Evolutionary conservation across 2,329 filamentous ascomycete species (phyloP).

Genomic region (Emericellopsis cladophorae): DNA sequence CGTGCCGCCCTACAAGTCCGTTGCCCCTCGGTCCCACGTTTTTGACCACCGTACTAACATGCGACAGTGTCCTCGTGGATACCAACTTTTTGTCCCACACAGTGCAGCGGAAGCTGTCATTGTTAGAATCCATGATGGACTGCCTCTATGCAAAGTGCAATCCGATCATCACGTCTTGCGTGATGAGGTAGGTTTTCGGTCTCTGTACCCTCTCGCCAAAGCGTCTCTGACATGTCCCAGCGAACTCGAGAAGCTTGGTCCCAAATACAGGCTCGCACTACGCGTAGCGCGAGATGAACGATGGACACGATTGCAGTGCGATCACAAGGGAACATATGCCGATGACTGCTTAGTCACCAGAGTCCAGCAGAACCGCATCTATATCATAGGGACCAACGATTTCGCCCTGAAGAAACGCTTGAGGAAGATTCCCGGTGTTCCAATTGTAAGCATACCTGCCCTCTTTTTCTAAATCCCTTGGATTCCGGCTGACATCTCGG

Average conservation of each 20-base stretch:
- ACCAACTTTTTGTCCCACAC: conserved; percentile 89
- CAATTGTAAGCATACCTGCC: conserved; percentile 3
- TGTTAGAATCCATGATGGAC: conserved; percentile 87
- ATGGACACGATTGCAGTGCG: conserved; percentile 76
- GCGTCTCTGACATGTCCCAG: conserved; percentile 10
- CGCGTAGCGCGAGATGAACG: conserved; percentile 80
- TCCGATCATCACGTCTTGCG: conserved; percentile 69
- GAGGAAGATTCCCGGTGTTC: conserved; percentile 48
- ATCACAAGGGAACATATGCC: conserved; percentile 73
- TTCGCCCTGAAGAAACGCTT: conserved; percentile 71
- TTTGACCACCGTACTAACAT: too few relatives aligned
- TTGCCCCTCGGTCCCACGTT: not conserved
- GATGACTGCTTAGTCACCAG: conserved; percentile 76
- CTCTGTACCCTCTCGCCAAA: too few relatives aligned
- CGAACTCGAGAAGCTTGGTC: conserved; percentile 80
- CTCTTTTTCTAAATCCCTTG: too few relatives aligned
- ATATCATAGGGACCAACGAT: conserved; percentile 68
- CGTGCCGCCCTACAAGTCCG: conserved; percentile 61
- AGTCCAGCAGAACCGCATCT: conserved; percentile 63
- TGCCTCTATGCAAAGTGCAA: conserved; percentile 84
- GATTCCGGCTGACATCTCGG: not conserved
- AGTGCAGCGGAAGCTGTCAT: conserved; percentile 78
- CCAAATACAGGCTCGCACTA: conserved; percentile 77
- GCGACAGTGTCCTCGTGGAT: conserved; percentile 52
- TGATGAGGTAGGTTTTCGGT: conserved; percentile 12